Base-by-base conservation (phyloP, 768 basidiomycete genomes). In the Leccinum truebloodii region DNA sequence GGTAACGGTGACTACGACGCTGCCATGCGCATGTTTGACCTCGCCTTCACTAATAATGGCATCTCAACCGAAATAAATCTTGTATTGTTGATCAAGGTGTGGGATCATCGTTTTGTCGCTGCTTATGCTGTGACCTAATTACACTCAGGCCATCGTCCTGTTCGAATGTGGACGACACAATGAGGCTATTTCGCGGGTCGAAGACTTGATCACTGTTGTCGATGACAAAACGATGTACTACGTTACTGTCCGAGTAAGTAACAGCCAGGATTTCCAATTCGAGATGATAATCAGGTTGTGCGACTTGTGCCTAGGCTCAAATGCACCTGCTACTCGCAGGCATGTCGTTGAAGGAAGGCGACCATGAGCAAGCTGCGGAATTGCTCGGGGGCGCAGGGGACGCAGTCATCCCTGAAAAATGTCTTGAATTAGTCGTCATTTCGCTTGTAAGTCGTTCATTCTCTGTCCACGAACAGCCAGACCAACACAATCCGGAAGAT, bases 1-100 rank as follows among this genome's bases (percentile, higher is more conserved):
- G 16, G 54, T 3, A 34, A 49, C 13, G 65, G 54, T 2, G 55
- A 63, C 2, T 7, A 48, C 3, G 62, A 64, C 6, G 48, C 20
- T 3, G 65, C 32, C 10, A 50, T 55, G 26, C 26, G 41, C 20
- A 3, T 18, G 16, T 60, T 66, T 24, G 62, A 67, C 39, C 62
- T 64, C 18, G 53, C 39, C 1, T 67, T 67, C 48, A 34, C 6
- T 3, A 30, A 30, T 8, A 20, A 59, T 0, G n/a, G 18, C 16
- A 28, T 22, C 13, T 7, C 52, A 2, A 13, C 5, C 5, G 65
- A 67, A 9, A 60, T 20, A 7, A 44, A 30, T 2, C 37, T 64
- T 48, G 55, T 67, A 4, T 41, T 67, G 18, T 37, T 61, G 5
- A 55, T 67, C 26, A 67, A 64, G 62, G 65, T 57, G 12, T 16